phyloP scores from a whole-genome alignment of 345 rosid genomes.

The Bruguiera gymnorhiza region DNA sequence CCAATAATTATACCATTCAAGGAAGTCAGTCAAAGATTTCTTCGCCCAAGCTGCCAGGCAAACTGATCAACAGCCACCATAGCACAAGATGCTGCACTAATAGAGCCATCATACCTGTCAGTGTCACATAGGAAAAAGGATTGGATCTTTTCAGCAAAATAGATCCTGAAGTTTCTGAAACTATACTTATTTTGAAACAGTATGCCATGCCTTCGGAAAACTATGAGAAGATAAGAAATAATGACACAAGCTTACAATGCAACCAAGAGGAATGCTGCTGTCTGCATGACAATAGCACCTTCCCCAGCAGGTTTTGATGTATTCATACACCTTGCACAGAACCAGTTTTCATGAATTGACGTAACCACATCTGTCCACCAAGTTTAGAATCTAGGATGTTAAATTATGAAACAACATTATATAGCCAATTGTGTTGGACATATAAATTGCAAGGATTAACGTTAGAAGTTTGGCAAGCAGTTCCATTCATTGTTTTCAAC shows the following conservation, averaged over 20 bases:
- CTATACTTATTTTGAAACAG: background rate
- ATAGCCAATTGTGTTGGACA: background rate
- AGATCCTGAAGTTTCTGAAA: background rate
- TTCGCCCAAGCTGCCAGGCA: constrained; percentile 38
- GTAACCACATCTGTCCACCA: constrained; percentile 58
- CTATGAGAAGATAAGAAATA: background rate
- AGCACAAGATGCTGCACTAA: constrained; percentile 69
- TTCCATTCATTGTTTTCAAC: too few relatives aligned
- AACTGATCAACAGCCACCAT: constrained; percentile 70
- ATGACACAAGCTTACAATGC: constrained; percentile 51
- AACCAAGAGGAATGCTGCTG: constrained; percentile 55
- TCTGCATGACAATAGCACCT: constrained; percentile 81
- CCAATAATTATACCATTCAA: background rate
- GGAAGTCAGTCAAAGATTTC: constrained; percentile 16
- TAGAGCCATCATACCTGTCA: constrained; percentile 72
- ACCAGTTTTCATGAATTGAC: constrained; percentile 78
- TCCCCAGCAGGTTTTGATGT: constrained; percentile 62
- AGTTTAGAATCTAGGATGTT: background rate
- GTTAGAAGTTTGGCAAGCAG: background rate
- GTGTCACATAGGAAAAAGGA: background rate
- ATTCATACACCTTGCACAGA: constrained; percentile 73
- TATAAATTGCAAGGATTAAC: background rate
- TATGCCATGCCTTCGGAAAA: background rate
- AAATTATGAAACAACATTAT: background rate
- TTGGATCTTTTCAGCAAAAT: background rate